These are phyloP conservation scores for Tricharina praecox DNA, from an alignment of 495 filamentous ascomycete species.

Conservation along the genomic window DNA sequence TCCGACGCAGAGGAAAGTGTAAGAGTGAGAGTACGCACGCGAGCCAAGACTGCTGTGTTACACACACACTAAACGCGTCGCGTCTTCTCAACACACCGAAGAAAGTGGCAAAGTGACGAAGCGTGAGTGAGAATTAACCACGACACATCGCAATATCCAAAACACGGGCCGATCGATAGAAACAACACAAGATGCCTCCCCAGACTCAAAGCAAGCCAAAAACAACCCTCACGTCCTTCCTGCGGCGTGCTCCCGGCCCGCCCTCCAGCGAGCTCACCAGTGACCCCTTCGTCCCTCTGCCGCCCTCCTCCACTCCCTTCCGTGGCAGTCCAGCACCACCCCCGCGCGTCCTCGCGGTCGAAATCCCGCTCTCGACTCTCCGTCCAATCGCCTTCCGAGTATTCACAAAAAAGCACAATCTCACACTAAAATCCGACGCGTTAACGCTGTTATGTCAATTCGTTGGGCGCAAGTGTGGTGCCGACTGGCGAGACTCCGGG, in stretches of 20 bases:
- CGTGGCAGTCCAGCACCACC: constrained; percentile 33
- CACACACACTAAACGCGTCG: too few species aligned
- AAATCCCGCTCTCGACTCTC: constrained; percentile 71
- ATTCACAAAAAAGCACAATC: constrained; percentile 92
- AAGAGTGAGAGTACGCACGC: too few species aligned
- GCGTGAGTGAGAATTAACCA: too few species aligned
- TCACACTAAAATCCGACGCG: constrained; percentile 79
- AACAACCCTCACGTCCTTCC: constrained; percentile 11
- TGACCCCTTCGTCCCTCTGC: constrained; percentile 25
- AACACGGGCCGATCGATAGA: too few species aligned
- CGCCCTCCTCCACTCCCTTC: constrained; percentile 10
- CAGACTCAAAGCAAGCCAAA: not conserved
- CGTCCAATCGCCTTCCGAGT: constrained; percentile 86
- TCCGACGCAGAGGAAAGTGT: not conserved
- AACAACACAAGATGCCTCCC: too few species aligned
- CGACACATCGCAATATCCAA: too few species aligned
- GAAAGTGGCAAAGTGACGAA: too few species aligned
- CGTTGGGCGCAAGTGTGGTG: constrained; percentile 81
- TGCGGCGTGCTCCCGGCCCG: constrained; percentile 21
- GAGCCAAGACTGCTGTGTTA: too few species aligned
- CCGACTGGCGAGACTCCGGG: constrained; percentile 91
- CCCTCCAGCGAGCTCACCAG: constrained; percentile 13
- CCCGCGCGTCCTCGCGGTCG: constrained; percentile 67
- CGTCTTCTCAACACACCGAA: constrained; percentile 1
- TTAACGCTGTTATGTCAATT: constrained; percentile 71